Evolutionary conservation across 1,139 yeast genomes (phyloP).

Genomic region (Wickerhamomyces sp.): DNA sequence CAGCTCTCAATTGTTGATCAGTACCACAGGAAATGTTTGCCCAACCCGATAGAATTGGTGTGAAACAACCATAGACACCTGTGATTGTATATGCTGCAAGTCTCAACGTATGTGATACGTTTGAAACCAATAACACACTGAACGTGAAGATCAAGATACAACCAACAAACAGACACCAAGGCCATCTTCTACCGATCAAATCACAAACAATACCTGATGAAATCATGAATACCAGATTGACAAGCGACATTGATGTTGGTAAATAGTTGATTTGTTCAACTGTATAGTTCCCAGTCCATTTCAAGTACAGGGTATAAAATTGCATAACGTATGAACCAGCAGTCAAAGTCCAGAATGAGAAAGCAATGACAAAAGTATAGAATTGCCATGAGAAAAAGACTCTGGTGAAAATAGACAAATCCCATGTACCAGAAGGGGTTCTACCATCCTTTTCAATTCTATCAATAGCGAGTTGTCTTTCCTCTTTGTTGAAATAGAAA

Average conservation of each 20-base stretch:
- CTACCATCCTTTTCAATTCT: conserved; percentile 2
- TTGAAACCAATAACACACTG: not conserved
- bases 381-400: conserved; percentile 2
- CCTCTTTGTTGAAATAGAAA: conserved; percentile 1
- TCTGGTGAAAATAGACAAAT: not conserved
- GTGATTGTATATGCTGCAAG: not conserved
- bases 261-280: conserved; percentile 21
- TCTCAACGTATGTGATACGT: not conserved
- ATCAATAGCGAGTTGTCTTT: not conserved
- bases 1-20: not conserved
- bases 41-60: not conserved
- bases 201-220: conserved; percentile 6
- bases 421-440: not conserved
- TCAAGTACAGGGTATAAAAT: conserved; percentile 17
- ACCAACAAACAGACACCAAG: conserved; percentile 1
- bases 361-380: not conserved
- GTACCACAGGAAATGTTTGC: not conserved
- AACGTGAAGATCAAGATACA: not conserved
- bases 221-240: conserved; percentile 2
- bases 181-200: not conserved
- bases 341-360: not conserved
- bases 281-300: conserved; percentile 15
- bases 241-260: conserved; percentile 13
- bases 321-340: not conserved
- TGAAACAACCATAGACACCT: not conserved